Evolutionary conservation across 1,139 yeast species (phyloP).

Genomic region (Scheffersomyces parashehatae): DNA sequence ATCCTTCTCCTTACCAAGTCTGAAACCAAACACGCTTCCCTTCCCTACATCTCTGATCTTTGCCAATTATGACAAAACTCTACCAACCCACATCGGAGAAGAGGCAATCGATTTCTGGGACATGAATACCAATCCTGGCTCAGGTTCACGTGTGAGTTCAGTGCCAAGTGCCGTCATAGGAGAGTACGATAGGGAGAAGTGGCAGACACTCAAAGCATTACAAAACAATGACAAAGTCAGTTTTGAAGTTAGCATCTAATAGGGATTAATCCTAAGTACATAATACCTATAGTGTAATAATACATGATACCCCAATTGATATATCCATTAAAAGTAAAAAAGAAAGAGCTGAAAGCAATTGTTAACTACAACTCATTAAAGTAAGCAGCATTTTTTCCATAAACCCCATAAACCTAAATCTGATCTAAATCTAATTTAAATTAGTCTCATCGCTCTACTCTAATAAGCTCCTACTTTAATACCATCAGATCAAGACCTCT

Average conservation of each 20-base stretch:
- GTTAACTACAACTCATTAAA: too few relatives aligned
- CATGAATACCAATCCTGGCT: constrained; percentile 36
- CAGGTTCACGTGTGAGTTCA: constrained; percentile 47
- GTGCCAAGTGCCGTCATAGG: constrained; percentile 63
- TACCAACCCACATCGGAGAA: not conserved
- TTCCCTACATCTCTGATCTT: not conserved
- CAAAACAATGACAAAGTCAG: constrained; percentile 12
- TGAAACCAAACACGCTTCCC: not conserved
- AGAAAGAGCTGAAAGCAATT: too few relatives aligned
- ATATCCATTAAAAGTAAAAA: not conserved
- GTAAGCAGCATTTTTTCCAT: too few relatives aligned
- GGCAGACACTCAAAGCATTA: constrained; percentile 51
- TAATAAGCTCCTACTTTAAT: too few relatives aligned
- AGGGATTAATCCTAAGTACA: too few relatives aligned
- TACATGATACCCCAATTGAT: constrained; percentile 1
- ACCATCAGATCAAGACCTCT: too few relatives aligned
- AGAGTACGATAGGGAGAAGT: constrained; percentile 64
- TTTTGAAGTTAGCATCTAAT: constrained; percentile 1
- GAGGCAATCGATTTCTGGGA: constrained; percentile 38
- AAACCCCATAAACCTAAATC: too few relatives aligned
- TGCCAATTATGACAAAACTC: not conserved
- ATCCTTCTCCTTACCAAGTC: constrained; percentile 6
- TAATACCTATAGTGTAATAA: too few relatives aligned
- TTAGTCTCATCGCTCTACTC: too few relatives aligned
- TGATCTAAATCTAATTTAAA: too few relatives aligned